Conservation (phyloP, 139 green algal species). For the Micractinium sp. region DNA sequence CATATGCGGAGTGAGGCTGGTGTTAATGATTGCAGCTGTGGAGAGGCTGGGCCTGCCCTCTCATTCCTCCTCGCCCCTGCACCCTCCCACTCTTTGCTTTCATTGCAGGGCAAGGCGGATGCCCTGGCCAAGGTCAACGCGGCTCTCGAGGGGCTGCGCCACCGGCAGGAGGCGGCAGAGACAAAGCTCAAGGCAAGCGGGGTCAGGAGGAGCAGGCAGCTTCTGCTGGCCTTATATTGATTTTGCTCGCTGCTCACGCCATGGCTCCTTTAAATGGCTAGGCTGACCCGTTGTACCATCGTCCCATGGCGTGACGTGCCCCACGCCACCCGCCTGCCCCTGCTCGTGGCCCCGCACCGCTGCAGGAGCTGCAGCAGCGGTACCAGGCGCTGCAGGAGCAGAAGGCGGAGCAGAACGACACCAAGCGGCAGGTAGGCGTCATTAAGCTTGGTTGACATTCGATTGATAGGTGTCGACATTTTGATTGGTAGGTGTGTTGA, state of each 20-base stretch:
- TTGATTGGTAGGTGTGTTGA: too few species aligned
- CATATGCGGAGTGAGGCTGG: too few species aligned
- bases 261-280: too few species aligned
- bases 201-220: neutral
- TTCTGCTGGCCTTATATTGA: too few species aligned
- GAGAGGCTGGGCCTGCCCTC: too few species aligned
- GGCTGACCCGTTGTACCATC: too few species aligned
- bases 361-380: neutral
- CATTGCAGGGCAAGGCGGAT: constrained; percentile 28
- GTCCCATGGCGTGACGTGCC: neutral
- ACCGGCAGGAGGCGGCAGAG: constrained; percentile 28
- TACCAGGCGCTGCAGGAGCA: constrained; percentile 22
- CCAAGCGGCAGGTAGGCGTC: constrained; percentile 23
- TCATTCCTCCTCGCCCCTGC: neutral
- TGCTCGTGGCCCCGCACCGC: neutral
- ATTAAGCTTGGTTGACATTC: neutral
- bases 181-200: constrained; percentile 20
- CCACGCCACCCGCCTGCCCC: too few species aligned
- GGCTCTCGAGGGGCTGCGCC: constrained; percentile 21
- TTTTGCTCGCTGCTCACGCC: too few species aligned
- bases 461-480: too few species aligned
- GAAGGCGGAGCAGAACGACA: constrained; percentile 35
- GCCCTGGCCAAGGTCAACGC: constrained; percentile 28
- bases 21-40: too few species aligned
- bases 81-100: neutral